Evolutionary conservation across 768 basidiomycete genomes (phyloP), one percentile per base, ranked within the genome.

Genomic region (Hericium rajendrae): DNA sequence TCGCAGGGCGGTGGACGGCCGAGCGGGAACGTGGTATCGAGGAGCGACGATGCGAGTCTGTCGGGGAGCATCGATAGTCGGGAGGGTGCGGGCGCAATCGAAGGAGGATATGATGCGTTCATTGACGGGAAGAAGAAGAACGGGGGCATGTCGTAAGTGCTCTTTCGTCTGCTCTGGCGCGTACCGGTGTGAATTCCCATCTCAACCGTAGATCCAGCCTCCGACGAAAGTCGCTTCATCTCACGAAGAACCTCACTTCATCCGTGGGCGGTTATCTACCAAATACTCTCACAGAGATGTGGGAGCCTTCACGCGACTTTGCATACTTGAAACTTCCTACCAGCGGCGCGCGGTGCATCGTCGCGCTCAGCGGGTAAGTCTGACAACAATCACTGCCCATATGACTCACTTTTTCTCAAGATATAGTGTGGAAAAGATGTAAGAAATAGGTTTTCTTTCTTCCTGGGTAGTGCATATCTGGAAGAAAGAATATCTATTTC

Each of bases 241-340:
- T 93, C 64, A 86, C 88, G 3, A 86, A 88, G 65, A 80, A 77
- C 49, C 68, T 93, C 46, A 85, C 89, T 0, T 77, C 85, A n/a
- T 85, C 87, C 3, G 76, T 92, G 16, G 90, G 92, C 15, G 86
- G 86, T 0, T 92, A 92, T 65, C 77, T 94, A 0, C 95, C 95
- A 0, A 88, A 86, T 62, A 86, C 91, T 1, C 70, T 98, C 49
- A 91, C 93, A 18, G 95, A 97, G 68, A 84, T 98, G 73, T 99
- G 94, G 94, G 97, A 98, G 64, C 97, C 97, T 0, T 79, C 91
- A 38, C 77, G 95, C 6, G 95, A 97, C 67, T 98, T 98, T 67
- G 97, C 95, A 0, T 94, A 81, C 68, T 73, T 95, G 57, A 84
- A 90, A 66, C 70, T 99, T 22, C 92, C 94, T 53, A 79, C 84